Evolutionary conservation across 73 alveolate species (phyloP), one percentile per base, ranked within the genome.

Genomic region (Urostyla sp.): DNA sequence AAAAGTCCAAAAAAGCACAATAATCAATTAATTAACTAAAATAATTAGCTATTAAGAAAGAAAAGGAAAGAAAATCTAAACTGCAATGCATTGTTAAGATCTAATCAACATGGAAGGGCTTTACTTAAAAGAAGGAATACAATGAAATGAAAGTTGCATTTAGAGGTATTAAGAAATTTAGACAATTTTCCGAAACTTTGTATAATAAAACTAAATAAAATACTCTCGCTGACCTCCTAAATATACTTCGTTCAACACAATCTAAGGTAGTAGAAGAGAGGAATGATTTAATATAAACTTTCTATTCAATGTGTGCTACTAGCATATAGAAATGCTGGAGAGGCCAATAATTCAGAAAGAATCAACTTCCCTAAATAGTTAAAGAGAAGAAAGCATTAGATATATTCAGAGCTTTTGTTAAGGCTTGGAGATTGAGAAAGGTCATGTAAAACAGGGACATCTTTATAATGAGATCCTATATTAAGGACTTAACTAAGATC

Each of bases 371-470:
- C 20, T 11, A 23, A 10, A 2, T 63, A 20, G 44, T 24, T 26
- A 40, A n/a, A 6, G 8, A 34, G 38, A 36, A 60, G 27, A 63
- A 32, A 23, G 58, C 79, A 20, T 57, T 43, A 32, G 79, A 63
- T 16, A 38, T 16, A 11, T 13, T 63, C 60, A 63, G 60, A 40
- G 79, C 79, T 16, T 63, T 63, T 24, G 45, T 63, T 1, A 63
- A 31, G 27, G 79, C 45, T 1, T 63, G 79, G 79, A 37, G 44
- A 23, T 20, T 63, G 21, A 23, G 79, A 15, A 63, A 63, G 44
- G 79, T 63, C 11, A 63, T 63, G 58, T 60, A 63, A 40, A 63
- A 57, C 6, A 63, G 60, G 27, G 79, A 63, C 21, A 40, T 38
- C n/a, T 63, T 63, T 46, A 5, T 46, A 5, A 63, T 63, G 61